Evolutionary conservation across 2,329 filamentous ascomycete genomes (phyloP).

Genomic region (Celoporthe dispersa): DNA sequence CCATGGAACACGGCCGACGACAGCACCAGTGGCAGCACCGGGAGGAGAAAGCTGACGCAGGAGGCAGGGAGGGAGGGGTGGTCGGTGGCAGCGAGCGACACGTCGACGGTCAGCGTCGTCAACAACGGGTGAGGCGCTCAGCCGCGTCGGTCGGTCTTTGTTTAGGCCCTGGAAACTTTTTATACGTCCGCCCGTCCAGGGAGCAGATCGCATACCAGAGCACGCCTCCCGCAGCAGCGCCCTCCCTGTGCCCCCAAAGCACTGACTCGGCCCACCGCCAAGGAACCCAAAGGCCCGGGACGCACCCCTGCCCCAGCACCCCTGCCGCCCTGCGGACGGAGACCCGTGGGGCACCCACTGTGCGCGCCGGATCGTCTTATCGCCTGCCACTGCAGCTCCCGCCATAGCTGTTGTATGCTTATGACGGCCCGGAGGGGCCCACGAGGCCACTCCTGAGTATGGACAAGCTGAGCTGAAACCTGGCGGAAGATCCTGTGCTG

Average conservation of each 20-base stretch:
- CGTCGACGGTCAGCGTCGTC: slow-evolving; percentile 1
- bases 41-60: background rate
- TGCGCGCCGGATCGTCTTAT: background rate
- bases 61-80: background rate
- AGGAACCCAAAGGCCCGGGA: background rate
- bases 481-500: background rate
- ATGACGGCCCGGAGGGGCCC: background rate
- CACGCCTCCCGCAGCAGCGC: background rate
- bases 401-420: background rate
- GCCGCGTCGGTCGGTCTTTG: background rate
- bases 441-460: background rate
- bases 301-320: background rate
- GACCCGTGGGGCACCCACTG: background rate
- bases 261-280: slow-evolving; percentile 7
- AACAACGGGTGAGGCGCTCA: background rate
- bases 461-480: background rate
- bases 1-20: slow-evolving; percentile 5
- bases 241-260: slow-evolving; percentile 1
- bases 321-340: background rate
- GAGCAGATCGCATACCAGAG: background rate
- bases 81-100: background rate
- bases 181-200: background rate
- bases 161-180: background rate
- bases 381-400: background rate
- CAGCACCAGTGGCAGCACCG: background rate